Evolutionary conservation across 2,329 filamentous ascomycete genomes (phyloP).

Genomic region (Aspergillus proliferans): DNA sequence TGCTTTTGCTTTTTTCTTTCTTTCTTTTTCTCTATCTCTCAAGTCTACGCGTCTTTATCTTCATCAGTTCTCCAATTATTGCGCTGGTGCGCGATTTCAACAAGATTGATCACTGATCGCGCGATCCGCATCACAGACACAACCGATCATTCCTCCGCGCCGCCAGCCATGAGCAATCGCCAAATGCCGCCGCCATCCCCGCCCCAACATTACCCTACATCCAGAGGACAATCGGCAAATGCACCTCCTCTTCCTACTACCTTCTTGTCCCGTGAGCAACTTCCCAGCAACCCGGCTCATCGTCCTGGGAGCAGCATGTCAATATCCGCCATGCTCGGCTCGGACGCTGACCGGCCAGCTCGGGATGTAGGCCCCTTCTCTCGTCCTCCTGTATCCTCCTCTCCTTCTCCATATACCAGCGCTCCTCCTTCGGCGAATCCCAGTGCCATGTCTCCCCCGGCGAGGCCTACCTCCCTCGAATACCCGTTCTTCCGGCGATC

Average conservation of each 20-base stretch:
- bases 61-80: background rate
- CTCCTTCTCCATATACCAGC: slow-evolving; percentile 27
- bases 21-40: slow-evolving; percentile 2
- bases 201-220: slow-evolving; percentile 39
- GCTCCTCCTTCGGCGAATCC: slow-evolving; percentile 28
- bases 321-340: slow-evolving; percentile 65
- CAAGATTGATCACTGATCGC: background rate
- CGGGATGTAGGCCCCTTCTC: slow-evolving; percentile 44
- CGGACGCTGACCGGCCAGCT: slow-evolving; percentile 42
- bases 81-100: background rate
- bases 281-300: slow-evolving; percentile 46
- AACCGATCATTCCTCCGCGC: slow-evolving; percentile 27
- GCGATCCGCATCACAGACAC: slow-evolving; percentile 13
- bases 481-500: slow-evolving; percentile 60
- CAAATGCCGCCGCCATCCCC: slow-evolving; percentile 49
- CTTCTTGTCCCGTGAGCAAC: slow-evolving; percentile 50
- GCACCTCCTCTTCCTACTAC: slow-evolving; percentile 34
- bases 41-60: background rate
- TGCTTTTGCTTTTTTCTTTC: background rate
- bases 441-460: slow-evolving; percentile 38
- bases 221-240: slow-evolving; percentile 36
- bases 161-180: slow-evolving; percentile 30
- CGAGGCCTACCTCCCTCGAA: slow-evolving; percentile 47
- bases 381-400: slow-evolving; percentile 35
- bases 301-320: slow-evolving; percentile 63